These are phyloP conservation scores for Torulaspora franciscae DNA, from an alignment of 805 yeast genomes.

Conservation along the genomic window DNA sequence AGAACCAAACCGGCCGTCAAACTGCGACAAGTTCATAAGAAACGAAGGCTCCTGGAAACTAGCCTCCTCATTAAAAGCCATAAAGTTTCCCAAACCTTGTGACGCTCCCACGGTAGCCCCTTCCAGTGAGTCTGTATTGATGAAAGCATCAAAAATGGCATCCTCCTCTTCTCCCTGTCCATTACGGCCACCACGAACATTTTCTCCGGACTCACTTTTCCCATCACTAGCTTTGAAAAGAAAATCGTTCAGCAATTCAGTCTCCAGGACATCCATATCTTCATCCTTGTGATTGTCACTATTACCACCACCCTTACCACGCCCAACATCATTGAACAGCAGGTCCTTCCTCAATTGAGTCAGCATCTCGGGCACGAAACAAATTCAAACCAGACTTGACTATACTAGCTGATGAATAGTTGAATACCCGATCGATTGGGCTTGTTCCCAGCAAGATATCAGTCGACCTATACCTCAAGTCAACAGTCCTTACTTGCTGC, in stretches of 20 bases:
- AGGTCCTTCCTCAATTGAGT: constrained; percentile 9
- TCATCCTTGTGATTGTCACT: not conserved
- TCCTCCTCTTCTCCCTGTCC: constrained; percentile 26
- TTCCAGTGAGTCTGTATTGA: constrained; percentile 23
- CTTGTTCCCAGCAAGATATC: not conserved
- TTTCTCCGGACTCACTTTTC: constrained; percentile 1
- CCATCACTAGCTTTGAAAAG: constrained; percentile 15
- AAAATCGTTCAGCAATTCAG: constrained; percentile 30
- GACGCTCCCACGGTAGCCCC: not conserved
- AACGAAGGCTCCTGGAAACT: constrained; percentile 6
- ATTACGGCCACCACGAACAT: constrained; percentile 5
- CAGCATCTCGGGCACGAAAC: constrained; percentile 1
- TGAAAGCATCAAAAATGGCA: constrained; percentile 24
- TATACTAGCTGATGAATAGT: not conserved
- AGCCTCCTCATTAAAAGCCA: constrained; percentile 3
- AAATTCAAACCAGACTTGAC: not conserved
- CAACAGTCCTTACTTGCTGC: not conserved
- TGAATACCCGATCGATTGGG: not conserved
- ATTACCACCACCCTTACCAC: not conserved
- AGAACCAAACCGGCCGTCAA: not conserved
- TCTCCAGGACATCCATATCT: constrained; percentile 18
- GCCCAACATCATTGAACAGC: constrained; percentile 3
- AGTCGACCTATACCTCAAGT: no score
- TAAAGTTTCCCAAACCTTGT: not conserved
- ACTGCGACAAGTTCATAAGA: constrained; percentile 5